Base-by-base conservation (phyloP, 345 rosid genomes). In the Syzygium aromaticum region DNA sequence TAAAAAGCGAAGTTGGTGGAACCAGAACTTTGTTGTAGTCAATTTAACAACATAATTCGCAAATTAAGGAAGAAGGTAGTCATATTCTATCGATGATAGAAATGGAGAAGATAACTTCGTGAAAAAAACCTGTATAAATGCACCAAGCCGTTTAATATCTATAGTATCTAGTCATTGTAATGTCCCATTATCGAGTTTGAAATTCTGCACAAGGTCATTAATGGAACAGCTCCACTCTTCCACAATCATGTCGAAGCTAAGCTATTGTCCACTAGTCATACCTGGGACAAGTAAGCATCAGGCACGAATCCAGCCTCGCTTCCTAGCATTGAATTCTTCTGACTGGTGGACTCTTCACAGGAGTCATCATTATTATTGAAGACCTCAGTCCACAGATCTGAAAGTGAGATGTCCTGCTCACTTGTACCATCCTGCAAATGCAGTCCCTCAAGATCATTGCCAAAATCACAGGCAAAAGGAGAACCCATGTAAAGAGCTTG, bases 401-500 rank as follows among this genome's bases (percentile, higher is more conserved):
- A 84, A 33, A 95, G 84, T 43, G 93, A 88, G 51, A 90, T 91
- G 90, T 96, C 97, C 49, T 90, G 95, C 77, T 90, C 93, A 88
- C 91, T 38, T 11, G 93, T 92, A 63, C 94, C 95, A 91, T 95
- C 98, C 64, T 86, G 95, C 88, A 93, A 93, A 86, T 25, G 54
- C 84, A 91, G 59, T 54, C 93, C 95, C 52, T 86, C 91, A 83
- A 88, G 88, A 87, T 86, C 88, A 89, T 91, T 92, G 89, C 98
- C 98, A 88, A 97, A 95, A 89, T 97, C 98, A 90, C 90, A 90
- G 40, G 92, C 92, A 88, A 90, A 95, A 86, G 93, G 95, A 3
- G 97, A 92, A 90, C 90, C 94, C 87, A 94, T 85, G 86, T 85
- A 89, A 10, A 87, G 59, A 11, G 90, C 61, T 86, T 91, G 87